Conservation (phyloP, 2,329 filamentous ascomycete species). For the Xylaria sp. region DNA sequence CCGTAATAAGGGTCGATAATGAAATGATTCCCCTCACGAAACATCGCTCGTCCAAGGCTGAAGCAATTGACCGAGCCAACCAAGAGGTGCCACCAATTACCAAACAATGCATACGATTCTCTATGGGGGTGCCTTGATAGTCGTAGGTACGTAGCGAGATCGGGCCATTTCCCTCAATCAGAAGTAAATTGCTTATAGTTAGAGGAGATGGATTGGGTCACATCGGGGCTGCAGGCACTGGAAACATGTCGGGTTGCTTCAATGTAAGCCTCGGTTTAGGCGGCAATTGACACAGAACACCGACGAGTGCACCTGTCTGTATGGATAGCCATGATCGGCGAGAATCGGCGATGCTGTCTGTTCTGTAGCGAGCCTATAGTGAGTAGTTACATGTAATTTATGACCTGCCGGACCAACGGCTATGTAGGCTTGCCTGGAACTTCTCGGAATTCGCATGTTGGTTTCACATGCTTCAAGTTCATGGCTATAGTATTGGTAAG, state of each 20-base stretch:
- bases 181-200: neutral
- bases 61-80: neutral
- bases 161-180: neutral
- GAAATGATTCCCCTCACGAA: constrained; percentile 32
- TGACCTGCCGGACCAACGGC: neutral
- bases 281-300: neutral
- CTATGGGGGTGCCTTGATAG: neutral
- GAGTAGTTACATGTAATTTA: constrained; percentile 2
- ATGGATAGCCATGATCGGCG: neutral
- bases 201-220: neutral
- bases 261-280: constrained; percentile 8
- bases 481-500: neutral
- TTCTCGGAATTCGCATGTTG: neutral
- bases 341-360: neutral
- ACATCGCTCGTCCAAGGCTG: neutral
- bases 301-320: neutral
- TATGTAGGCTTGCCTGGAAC: neutral
- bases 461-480: neutral
- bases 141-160: neutral
- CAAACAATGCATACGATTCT: neutral
- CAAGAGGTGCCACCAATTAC: neutral
- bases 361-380: neutral
- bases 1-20: constrained; percentile 25
- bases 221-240: neutral
- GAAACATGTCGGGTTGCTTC: neutral